Percentiles rank a stretch among this genome's conserved stretches.
phyloP scores from a whole-genome alignment of 1,284 basidiomycete genomes.

The Pulveroboletus ridleyi region DNA sequence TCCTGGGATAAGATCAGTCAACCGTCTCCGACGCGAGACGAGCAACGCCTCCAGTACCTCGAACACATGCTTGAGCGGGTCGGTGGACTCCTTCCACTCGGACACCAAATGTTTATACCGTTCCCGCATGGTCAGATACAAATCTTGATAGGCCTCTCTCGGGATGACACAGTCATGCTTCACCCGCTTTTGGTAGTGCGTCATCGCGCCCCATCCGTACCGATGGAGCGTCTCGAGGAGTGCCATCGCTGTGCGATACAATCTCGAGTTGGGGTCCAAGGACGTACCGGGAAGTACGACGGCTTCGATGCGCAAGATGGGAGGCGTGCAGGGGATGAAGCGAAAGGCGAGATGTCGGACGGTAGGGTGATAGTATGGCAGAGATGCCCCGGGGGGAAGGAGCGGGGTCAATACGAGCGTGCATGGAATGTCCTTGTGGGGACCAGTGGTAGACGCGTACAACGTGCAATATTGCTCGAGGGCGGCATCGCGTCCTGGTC shows the following conservation, averaged over 20 bases:
- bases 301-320: slow-evolving; percentile 56
- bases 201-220: slow-evolving; percentile 84
- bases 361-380: slow-evolving; percentile 85
- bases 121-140: slow-evolving; percentile 88
- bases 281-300: slow-evolving; percentile 59
- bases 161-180: slow-evolving; percentile 84
- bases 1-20: slow-evolving; percentile 27
- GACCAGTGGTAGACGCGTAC: slow-evolving; percentile 44
- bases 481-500: slow-evolving; percentile 69
- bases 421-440: slow-evolving; percentile 37
- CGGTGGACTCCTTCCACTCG: slow-evolving; percentile 82
- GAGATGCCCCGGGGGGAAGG: slow-evolving; percentile 44
- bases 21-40: neutral
- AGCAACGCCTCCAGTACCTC: slow-evolving; percentile 52
- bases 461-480: slow-evolving; percentile 82
- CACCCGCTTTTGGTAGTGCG: slow-evolving; percentile 88
- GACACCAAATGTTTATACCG: slow-evolving; percentile 78
- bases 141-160: slow-evolving; percentile 85
- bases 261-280: slow-evolving; percentile 60
- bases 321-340: slow-evolving; percentile 45
- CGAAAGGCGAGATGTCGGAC: slow-evolving; percentile 79
- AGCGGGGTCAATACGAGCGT: slow-evolving; percentile 72
- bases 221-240: slow-evolving; percentile 86
- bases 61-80: slow-evolving; percentile 89
- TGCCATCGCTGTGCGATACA: slow-evolving; percentile 82